Conservation (phyloP, 176 grass and related monocot genomes). For the Themeda triandra region DNA sequence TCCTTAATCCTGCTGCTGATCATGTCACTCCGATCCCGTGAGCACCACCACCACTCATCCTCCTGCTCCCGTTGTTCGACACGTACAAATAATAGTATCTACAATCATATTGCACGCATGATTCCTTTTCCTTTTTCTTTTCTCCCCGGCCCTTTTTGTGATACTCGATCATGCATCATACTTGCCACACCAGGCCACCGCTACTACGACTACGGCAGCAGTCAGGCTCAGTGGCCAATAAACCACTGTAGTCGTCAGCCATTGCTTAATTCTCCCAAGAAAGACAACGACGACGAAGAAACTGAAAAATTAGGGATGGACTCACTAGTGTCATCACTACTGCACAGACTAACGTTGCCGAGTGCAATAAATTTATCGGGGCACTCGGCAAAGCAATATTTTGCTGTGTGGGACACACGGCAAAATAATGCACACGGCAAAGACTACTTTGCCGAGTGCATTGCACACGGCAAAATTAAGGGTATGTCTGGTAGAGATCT, state of each 20-base stretch:
- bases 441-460: too few species aligned
- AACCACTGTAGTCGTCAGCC: neutral
- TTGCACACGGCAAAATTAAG: too few species aligned
- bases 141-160: neutral
- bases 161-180: neutral
- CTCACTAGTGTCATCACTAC: too few species aligned
- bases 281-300: too few species aligned
- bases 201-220: neutral
- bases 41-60: neutral
- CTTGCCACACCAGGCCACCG: neutral
- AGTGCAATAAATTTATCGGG: too few species aligned
- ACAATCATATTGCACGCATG: neutral
- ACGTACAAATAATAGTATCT: neutral
- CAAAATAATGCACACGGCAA: too few species aligned
- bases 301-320: too few species aligned
- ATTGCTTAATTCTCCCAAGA: too few species aligned
- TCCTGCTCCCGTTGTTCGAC: neutral
- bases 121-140: neutral
- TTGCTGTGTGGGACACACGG: too few species aligned
- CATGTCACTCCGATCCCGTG: slow-evolving; percentile 11
- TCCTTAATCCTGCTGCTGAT: neutral
- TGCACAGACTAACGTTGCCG: too few species aligned
- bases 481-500: too few species aligned
- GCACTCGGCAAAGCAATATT: too few species aligned
- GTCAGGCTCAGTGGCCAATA: neutral